Evolutionary conservation across 1,284 basidiomycete species (phyloP), one percentile per base, ranked within the genome.

Genomic region (Pseudozyma thailandica): DNA sequence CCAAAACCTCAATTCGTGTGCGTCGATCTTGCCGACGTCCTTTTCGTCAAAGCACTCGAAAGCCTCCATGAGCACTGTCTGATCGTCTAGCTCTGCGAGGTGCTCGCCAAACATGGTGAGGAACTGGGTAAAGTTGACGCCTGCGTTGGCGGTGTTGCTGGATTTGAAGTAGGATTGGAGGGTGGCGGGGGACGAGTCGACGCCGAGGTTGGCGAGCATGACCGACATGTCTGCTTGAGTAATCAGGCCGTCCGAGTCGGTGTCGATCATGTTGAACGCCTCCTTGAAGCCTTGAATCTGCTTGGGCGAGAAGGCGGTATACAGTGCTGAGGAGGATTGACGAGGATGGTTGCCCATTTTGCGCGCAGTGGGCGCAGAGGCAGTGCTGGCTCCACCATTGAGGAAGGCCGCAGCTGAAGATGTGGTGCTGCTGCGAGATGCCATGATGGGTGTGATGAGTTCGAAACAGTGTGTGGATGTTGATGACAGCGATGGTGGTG

Each of bases 251-350:
- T 85, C 83, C 8, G 64, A 60, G 54, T 84, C 79, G 30, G 81
- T 73, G 53, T 85, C 84, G 52, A 84, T 76, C 61, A 83, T 74
- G 48, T 70, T 76, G 69, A 85, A 85, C 1, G 84, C 84, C 46
- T 84, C 84, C 45, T 83, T 81, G 75, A 85, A 83, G 23, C 80
- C 78, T 54, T 83, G 78, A 50, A 85, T 82, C 65, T 84, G 83
- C 47, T 79, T 78, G 4, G 74, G 54, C 13, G 72, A 74, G 49
- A 79, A 82, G 33, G 77, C 76, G 30, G 66, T 77, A 66, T 78
- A 80, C 23, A 78, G 72, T 1, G 65, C 72, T 9, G 76, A 78
- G 1, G 69, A 72, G 16, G 74, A 71, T 46, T 78, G 76, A 23
- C 78, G 76, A 13, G 78, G 78, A 27, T 80, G 76, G 15, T 66